Evolutionary conservation across 768 basidiomycete genomes (phyloP), one percentile per base, ranked within the genome.

Genomic region (Mycena rebaudengoi): DNA sequence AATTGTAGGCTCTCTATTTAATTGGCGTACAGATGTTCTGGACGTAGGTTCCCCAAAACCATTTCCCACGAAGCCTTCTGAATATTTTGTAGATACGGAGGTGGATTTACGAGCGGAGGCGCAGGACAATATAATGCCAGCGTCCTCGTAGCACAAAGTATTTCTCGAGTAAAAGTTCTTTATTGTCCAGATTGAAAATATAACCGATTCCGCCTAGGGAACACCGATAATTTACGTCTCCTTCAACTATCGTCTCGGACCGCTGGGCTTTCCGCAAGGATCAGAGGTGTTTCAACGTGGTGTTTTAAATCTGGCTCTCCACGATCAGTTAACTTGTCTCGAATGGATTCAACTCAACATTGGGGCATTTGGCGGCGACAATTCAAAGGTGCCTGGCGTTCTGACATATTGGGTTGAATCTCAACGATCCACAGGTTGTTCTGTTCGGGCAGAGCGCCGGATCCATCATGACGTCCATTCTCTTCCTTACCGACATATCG

Each of bases 301-400:
- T 16, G 71, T 73, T 5, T 73, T 80, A 13, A 82, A 82, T 66
- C 70, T 83, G 26, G 82, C 76, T 4, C 57, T 84, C 14, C 73
- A 66, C 28, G 82, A 84, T 59, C 76, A 82, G 55, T 55, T 78
- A 30, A 62, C 70, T 14, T 82, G 79, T 4, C 72, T 83, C 1
- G 54, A 73, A 50, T 84, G 82, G 87, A 80, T 89, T 0, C 84
- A 88, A 54, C 69, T 76, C 40, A 84, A 88, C 62, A 86, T 89
- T 49, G 74, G 70, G 23, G 71, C 75, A 0, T 90, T 89, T 68
- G 86, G 87, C 4, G 88, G 88, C 21, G 85, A 83, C 65, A 74
- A 74, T 12, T 67, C 23, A 4, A 79, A 81, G 72, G 82, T 80
- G 20, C 20, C 5, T 21, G 18, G 30, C 18, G 1, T 16, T 10